phyloP scores from a whole-genome alignment of 2,329 filamentous ascomycete genomes.

The Exophiala viscosa region DNA sequence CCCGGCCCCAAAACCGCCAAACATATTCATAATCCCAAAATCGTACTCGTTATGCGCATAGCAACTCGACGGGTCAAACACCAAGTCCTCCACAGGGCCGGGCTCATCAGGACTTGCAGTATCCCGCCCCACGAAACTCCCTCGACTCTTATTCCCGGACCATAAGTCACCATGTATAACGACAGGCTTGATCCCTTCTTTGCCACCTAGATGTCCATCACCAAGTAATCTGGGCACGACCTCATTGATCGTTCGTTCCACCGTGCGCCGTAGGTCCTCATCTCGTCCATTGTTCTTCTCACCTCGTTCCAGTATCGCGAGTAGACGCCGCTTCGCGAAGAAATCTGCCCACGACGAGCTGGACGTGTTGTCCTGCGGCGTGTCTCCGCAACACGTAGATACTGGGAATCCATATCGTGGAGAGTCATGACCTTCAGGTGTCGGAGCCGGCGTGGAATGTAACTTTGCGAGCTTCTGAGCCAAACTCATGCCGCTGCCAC shows the following conservation, averaged over 20 bases:
- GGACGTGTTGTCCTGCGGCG: conserved; percentile 74
- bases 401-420: conserved; percentile 80
- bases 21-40: conserved; percentile 93
- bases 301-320: conserved; percentile 58
- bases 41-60: conserved; percentile 90
- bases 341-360: conserved; percentile 76
- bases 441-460: conserved; percentile 70
- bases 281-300: conserved; percentile 63
- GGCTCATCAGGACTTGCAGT: conserved; percentile 30
- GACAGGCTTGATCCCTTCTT: conserved; percentile 64
- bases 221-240: conserved; percentile 77
- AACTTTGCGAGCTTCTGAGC: conserved; percentile 74
- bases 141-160: conserved; percentile 75
- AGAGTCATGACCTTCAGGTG: conserved; percentile 54
- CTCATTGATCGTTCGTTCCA: conserved; percentile 59
- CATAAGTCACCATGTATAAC: conserved; percentile 91
- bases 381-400: conserved; percentile 81
- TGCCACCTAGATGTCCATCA: conserved; percentile 58
- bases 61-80: conserved; percentile 76
- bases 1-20: conserved; percentile 71
- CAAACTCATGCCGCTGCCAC: conserved; percentile 56
- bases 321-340: conserved; percentile 71
- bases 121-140: conserved; percentile 52
- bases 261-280: conserved; percentile 56
- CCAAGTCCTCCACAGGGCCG: conserved; percentile 63